Evolutionary conservation across 1,284 basidiomycete species (phyloP).

Genomic region (Tilletia setariae): DNA sequence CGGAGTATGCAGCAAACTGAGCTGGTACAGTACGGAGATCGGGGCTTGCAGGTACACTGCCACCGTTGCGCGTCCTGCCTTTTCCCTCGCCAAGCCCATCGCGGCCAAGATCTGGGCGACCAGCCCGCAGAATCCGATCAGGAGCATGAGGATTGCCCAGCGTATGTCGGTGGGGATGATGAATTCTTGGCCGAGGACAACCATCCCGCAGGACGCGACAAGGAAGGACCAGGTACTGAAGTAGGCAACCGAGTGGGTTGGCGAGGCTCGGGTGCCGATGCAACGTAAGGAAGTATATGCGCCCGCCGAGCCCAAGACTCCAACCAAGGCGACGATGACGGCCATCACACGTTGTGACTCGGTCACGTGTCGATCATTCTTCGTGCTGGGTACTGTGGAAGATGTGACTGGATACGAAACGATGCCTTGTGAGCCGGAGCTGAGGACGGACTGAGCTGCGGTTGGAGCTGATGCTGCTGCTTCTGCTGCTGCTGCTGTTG

Average conservation of each 20-base stretch:
- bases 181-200: constrained; percentile 28
- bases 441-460: too few relatives aligned
- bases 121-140: constrained; percentile 39
- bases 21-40: constrained; percentile 32
- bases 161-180: constrained; percentile 26
- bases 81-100: constrained; percentile 37
- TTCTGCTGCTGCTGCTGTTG: background rate
- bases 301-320: constrained; percentile 64
- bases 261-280: constrained; percentile 70
- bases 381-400: background rate
- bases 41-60: constrained; percentile 35
- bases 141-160: constrained; percentile 33
- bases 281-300: constrained; percentile 68
- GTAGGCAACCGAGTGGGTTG: constrained; percentile 69
- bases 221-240: constrained; percentile 68
- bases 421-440: too few relatives aligned
- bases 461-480: background rate
- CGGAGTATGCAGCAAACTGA: constrained; percentile 31
- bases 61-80: constrained; percentile 32
- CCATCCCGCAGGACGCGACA: constrained; percentile 57
- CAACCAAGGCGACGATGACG: constrained; percentile 64
- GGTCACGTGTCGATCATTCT: too few relatives aligned
- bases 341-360: constrained; percentile 60
- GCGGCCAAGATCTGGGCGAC: constrained; percentile 35
- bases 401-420: background rate